Conservation (phyloP, 23 red algal species). For the Gracilaria vermiculophylla region DNA sequence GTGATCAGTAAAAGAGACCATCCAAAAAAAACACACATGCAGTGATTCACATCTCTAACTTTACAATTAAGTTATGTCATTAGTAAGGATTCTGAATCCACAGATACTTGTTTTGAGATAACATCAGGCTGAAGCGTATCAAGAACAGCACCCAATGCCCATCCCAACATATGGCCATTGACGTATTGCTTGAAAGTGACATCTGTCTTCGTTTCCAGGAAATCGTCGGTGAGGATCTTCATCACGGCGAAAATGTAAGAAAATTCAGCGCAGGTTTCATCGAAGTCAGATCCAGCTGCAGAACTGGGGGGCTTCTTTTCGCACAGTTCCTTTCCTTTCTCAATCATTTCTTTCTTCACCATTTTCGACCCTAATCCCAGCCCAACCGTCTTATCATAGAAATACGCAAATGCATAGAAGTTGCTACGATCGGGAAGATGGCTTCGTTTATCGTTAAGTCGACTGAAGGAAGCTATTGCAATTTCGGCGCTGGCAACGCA, state of each 20-base stretch:
- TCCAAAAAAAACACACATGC: no score
- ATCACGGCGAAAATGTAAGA: constrained; percentile 67
- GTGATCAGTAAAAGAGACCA: no score
- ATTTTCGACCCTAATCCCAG: constrained; percentile 50
- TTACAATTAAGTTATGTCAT: constrained; percentile 18
- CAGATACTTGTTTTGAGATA: constrained; percentile 38
- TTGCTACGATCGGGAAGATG: constrained; percentile 26
- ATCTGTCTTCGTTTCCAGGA: constrained; percentile 2
- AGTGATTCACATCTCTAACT: no score
- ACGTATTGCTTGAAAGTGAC: constrained; percentile 61
- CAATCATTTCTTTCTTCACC: constrained; percentile 46
- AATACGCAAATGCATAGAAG: constrained; percentile 82
- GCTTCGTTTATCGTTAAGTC: constrained; percentile 15
- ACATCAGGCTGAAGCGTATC: constrained; percentile 55
- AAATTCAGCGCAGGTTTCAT: constrained; percentile 59
- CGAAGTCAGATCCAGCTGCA: neutral
- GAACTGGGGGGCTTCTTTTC: neutral
- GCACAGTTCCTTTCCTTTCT: constrained; percentile 56
- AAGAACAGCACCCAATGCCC: constrained; percentile 66
- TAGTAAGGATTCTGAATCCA: constrained; percentile 29
- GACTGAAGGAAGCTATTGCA: constrained; percentile 26
- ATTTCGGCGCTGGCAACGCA: constrained; percentile 69
- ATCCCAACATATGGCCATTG: constrained; percentile 77
- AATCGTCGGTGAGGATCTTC: constrained; percentile 54
- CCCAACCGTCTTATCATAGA: constrained; percentile 66